Percentiles rank a stretch among this genome's conserved stretches.
Conservation (phyloP, 2,329 filamentous ascomycete species). For the Colletotrichum lupini region DNA sequence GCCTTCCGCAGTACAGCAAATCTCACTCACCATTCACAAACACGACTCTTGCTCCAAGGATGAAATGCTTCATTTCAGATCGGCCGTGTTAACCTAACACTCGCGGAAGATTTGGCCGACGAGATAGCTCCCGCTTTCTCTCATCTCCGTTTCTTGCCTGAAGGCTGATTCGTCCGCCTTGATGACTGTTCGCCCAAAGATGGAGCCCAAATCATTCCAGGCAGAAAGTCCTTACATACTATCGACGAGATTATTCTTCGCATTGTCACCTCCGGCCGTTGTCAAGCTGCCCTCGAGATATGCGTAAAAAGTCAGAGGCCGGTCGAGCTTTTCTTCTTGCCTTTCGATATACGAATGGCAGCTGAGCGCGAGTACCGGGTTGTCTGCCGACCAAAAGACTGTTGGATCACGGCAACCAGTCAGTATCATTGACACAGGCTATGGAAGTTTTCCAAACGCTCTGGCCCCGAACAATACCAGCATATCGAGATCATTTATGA, state of each 20-base stretch:
- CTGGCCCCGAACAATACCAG: slow-evolving; percentile 25
- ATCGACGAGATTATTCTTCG: slow-evolving; percentile 48
- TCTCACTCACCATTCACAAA: slow-evolving; percentile 44
- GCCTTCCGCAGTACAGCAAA: slow-evolving; percentile 40
- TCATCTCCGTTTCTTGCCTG: slow-evolving; percentile 42
- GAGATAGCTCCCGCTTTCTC: slow-evolving; percentile 42
- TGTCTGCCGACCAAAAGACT: slow-evolving; percentile 51
- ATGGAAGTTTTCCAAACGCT: slow-evolving; percentile 42
- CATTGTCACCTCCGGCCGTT: slow-evolving; percentile 51
- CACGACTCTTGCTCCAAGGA: slow-evolving; percentile 42
- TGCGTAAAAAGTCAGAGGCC: slow-evolving; percentile 36
- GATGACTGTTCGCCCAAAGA: slow-evolving; percentile 57
- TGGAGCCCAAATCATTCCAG: slow-evolving; percentile 41
- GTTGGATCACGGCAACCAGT: slow-evolving; percentile 49
- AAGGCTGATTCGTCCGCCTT: slow-evolving; percentile 55
- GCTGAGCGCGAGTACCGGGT: slow-evolving; percentile 53
- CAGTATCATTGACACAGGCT: slow-evolving; percentile 54
- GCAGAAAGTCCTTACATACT: slow-evolving; percentile 42
- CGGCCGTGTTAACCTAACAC: slow-evolving; percentile 42
- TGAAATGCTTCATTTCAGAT: slow-evolving; percentile 46
- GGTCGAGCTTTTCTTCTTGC: slow-evolving; percentile 51
- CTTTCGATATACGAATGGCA: slow-evolving; percentile 53
- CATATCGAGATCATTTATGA: slow-evolving; percentile 37
- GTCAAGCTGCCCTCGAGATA: slow-evolving; percentile 46
- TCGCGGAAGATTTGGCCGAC: slow-evolving; percentile 46